Base-by-base conservation (phyloP, 768 basidiomycete genomes). In the Cystobasidium ongulense region DNA sequence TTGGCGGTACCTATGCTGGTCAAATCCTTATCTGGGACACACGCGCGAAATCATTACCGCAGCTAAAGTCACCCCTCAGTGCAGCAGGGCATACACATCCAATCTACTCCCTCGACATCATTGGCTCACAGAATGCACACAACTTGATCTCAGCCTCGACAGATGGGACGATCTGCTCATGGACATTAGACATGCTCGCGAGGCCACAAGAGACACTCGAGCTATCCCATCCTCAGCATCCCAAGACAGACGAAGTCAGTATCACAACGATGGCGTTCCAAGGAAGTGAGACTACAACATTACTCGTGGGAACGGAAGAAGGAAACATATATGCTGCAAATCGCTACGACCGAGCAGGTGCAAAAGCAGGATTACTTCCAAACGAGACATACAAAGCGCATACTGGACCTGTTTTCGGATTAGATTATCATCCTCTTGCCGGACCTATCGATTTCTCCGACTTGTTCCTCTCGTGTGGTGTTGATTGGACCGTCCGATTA, bases 21-120 rank as follows among this genome's bases (percentile, higher is more conserved):
- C 96, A 98, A 82, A 94, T 99, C 75, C 83, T 99, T 31, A 86
- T 98, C 0, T 99, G 96, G 96, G 96, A 99, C 79, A 98, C 94
- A 8, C 88, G 96, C 59, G 92, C 94, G 1, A 76, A 77, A 0
- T 95, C 95, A 80, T 84, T 97, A 1, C 96, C 96, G 0, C 92
- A 98, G 1, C 84, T 97, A 62, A 99, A 98, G 83, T 96, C 96
- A 4, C 96, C 96, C 0, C 82, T 98, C 46, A 96, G 94, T 18
- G 92, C 94, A 0, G 88, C 92, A 33, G 96, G 96, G 0, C 96
- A 99, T 80, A 98, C 96, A 1, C 95, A 99, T 82, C 96, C 96
- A 0, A 91, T 99, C 43, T 99, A 99, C 82, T 90, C 92, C 0
- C 96, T 99, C 89, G 88, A 90, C 77, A 92, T 97, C 88, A 91